Conservation (phyloP, 2,329 filamentous ascomycete genomes). For the Fusarium falciforme region DNA sequence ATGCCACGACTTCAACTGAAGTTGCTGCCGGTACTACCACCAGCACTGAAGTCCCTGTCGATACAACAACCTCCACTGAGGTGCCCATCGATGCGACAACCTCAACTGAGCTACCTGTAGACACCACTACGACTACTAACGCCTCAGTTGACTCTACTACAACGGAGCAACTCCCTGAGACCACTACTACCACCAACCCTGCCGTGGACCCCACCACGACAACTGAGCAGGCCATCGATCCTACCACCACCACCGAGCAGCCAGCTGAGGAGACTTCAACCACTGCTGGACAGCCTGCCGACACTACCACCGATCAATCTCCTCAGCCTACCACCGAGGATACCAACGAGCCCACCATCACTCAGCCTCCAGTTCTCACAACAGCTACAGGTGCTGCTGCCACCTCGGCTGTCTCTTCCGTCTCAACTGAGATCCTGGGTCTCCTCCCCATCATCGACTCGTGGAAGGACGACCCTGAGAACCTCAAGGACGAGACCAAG, state of each 20-base stretch:
- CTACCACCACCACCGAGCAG: not conserved
- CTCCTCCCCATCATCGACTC: constrained; percentile 31
- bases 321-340: not conserved
- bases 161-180: not conserved
- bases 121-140: not conserved
- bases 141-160: not conserved
- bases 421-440: constrained; percentile 22
- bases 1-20: constrained; percentile 1
- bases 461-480: constrained; percentile 21
- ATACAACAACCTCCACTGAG: not conserved
- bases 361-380: constrained; percentile 18
- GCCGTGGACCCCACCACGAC: not conserved
- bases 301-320: not conserved
- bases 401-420: constrained; percentile 25
- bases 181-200: not conserved
- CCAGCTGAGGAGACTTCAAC: not conserved
- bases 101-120: not conserved
- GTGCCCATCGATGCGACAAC: not conserved
- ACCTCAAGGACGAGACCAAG: constrained; percentile 29
- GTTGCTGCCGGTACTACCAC: not conserved
- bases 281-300: not conserved
- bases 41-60: not conserved
- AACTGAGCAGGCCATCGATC: not conserved
- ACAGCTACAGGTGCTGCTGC: constrained; percentile 25
- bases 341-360: constrained; percentile 3